These are phyloP conservation scores for Diaporthe amygdali DNA, from an alignment of 2,329 filamentous ascomycete genomes.

Conservation along the genomic window DNA sequence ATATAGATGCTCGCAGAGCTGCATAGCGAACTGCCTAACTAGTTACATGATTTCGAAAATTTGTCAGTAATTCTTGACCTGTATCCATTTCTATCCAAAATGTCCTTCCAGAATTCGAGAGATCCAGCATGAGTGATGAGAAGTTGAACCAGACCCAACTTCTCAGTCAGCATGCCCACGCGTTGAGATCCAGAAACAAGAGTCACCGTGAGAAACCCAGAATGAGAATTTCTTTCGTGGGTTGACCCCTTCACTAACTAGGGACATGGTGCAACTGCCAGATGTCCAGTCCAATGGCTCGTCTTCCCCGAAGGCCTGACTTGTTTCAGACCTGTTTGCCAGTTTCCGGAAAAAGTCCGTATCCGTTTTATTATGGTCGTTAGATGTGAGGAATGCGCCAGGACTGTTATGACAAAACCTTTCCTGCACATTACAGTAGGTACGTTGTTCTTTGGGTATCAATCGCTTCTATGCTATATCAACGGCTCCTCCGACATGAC, in stretches of 20 bases:
- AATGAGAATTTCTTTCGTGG: neutral
- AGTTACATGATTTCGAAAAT: neutral
- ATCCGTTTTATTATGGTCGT: neutral
- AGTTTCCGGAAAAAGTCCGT: neutral
- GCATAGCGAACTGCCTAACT: neutral
- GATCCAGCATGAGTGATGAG: neutral
- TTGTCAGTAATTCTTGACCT: no score
- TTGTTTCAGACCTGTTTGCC: neutral
- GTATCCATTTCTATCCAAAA: neutral
- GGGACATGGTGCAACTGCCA: neutral
- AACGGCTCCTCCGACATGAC: neutral
- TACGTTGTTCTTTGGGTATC: conserved; percentile 19
- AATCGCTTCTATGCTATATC: conserved; percentile 21
- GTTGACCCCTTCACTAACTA: neutral
- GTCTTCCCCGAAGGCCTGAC: neutral
- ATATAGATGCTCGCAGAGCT: neutral
- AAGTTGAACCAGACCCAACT: neutral
- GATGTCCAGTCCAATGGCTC: neutral
- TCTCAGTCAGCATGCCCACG: neutral
- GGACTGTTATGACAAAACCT: neutral
- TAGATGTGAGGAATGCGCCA: neutral
- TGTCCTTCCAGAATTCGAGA: no score
- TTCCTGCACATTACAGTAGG: neutral
- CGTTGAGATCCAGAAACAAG: neutral
- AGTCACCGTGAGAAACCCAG: neutral